Evolutionary conservation across 2,329 filamentous ascomycete genomes (phyloP).

Genomic region (Cercospora berteroae): DNA sequence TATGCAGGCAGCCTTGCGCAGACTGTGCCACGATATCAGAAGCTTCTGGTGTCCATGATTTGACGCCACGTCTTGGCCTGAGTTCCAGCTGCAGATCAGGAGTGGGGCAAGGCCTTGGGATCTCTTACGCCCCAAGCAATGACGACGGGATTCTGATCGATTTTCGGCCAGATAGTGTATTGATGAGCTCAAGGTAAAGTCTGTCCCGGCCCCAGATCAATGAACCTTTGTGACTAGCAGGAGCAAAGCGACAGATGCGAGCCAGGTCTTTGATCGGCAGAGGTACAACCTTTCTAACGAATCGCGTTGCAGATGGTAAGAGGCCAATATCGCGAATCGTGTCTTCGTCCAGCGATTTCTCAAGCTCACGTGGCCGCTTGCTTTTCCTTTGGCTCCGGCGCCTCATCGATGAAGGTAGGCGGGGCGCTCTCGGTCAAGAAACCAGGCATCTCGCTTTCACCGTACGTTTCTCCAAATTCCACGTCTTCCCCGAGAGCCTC

Average conservation of each 20-base stretch:
- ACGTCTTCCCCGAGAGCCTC: constrained; percentile 92
- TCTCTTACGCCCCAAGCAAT: neutral
- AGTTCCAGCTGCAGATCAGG: neutral
- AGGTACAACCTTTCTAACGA: neutral
- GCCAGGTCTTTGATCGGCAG: neutral
- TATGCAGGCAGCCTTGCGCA: neutral
- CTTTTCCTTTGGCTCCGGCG: constrained; percentile 52
- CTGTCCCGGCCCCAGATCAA: neutral
- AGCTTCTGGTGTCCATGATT: neutral
- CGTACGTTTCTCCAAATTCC: constrained; percentile 71
- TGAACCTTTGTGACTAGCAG: neutral
- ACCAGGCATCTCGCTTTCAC: constrained; percentile 64
- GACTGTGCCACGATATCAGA: neutral
- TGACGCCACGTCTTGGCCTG: neutral
- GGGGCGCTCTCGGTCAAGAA: constrained; percentile 81
- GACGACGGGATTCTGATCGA: neutral
- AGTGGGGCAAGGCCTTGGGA: neutral
- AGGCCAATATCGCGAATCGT: neutral
- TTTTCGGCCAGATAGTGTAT: neutral
- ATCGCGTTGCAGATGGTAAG: neutral
- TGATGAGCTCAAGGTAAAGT: neutral
- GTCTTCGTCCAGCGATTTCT: neutral
- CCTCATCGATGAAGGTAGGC: constrained; percentile 87
- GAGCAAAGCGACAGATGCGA: neutral
- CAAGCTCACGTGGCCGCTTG: constrained; percentile 32